These are phyloP conservation scores for Ophiostoma angusticollis DNA, from an alignment of 2,329 filamentous ascomycete species.

Conservation along the genomic window DNA sequence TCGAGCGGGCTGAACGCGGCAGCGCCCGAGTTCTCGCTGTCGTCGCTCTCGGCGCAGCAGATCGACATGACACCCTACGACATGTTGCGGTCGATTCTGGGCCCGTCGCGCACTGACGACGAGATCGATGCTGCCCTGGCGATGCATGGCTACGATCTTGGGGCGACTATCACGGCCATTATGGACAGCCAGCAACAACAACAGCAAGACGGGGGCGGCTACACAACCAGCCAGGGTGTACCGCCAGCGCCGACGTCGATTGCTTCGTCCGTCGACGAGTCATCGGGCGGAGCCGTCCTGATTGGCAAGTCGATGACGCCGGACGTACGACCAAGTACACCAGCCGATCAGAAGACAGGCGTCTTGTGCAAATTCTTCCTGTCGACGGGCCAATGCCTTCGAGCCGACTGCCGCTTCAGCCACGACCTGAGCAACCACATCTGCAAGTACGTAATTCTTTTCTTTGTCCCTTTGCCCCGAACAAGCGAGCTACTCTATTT, in stretches of 20 bases:
- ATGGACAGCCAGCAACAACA: slow-evolving; percentile 50
- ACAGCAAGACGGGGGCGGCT: slow-evolving; percentile 18
- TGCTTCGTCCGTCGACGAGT: slow-evolving; percentile 31
- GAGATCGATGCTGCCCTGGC: slow-evolving; percentile 89
- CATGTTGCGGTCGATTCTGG: slow-evolving; percentile 88
- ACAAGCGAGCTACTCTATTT: too few relatives aligned
- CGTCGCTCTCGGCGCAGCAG: slow-evolving; percentile 39
- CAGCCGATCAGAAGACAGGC: slow-evolving; percentile 64
- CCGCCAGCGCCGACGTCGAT: slow-evolving; percentile 8
- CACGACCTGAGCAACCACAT: slow-evolving; percentile 92
- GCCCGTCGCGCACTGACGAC: slow-evolving; percentile 78
- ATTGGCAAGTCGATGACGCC: slow-evolving; percentile 84
- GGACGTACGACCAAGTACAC: slow-evolving; percentile 62
- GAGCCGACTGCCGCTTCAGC: slow-evolving; percentile 92
- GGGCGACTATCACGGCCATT: slow-evolving; percentile 77
- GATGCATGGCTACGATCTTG: slow-evolving; percentile 82
- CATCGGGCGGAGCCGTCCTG: slow-evolving; percentile 46
- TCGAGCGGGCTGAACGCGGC: slow-evolving; percentile 64
- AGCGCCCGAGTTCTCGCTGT: slow-evolving; percentile 59
- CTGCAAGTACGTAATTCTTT: slow-evolving; percentile 67
- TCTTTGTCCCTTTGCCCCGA: too few relatives aligned
- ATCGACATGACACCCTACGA: slow-evolving; percentile 96
- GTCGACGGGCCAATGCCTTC: slow-evolving; percentile 85
- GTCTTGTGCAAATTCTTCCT: slow-evolving; percentile 97
- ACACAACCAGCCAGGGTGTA: background rate